These are phyloP conservation scores for Cymodocea nodosa DNA, from an alignment of 116 monocot species.

Conservation along the genomic window DNA sequence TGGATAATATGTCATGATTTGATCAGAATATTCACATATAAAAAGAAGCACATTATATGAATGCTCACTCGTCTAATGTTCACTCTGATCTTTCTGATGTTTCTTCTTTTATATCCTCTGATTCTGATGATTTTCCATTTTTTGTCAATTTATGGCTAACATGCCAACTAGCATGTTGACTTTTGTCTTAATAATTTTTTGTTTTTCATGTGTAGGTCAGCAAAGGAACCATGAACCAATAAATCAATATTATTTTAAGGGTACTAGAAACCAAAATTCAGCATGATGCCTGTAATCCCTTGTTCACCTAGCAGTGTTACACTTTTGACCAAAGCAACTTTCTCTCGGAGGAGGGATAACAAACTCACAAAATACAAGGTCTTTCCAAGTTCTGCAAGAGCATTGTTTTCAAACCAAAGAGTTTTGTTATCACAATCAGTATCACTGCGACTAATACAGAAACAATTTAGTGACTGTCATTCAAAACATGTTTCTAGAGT, in stretches of 20 bases:
- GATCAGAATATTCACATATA: no score
- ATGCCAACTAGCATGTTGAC: not conserved
- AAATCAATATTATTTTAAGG: constrained; percentile 2
- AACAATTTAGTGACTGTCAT: constrained; percentile 20
- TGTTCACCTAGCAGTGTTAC: constrained; percentile 58
- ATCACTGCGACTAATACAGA: constrained; percentile 22
- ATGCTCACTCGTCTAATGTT: no score
- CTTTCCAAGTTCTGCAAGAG: constrained; percentile 18
- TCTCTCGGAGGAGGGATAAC: constrained; percentile 28
- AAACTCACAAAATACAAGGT: constrained; percentile 24
- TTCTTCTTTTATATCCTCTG: no score
- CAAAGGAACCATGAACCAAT: constrained; percentile 2
- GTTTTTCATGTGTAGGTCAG: constrained; percentile 4
- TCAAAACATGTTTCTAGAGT: constrained; percentile 20
- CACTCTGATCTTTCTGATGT: no score
- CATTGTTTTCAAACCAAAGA: constrained; percentile 17
- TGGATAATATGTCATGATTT: no score
- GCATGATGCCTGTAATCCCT: constrained; percentile 61
- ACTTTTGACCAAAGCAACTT: constrained; percentile 40
- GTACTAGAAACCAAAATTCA: constrained; percentile 10
- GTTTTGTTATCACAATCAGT: constrained; percentile 18
- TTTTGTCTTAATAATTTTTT: not conserved
- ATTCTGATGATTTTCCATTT: not conserved
- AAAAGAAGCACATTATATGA: no score
- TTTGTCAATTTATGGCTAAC: not conserved